phyloP scores from a whole-genome alignment of 768 basidiomycete species.

The Leucocoprinus birnbaumii region DNA sequence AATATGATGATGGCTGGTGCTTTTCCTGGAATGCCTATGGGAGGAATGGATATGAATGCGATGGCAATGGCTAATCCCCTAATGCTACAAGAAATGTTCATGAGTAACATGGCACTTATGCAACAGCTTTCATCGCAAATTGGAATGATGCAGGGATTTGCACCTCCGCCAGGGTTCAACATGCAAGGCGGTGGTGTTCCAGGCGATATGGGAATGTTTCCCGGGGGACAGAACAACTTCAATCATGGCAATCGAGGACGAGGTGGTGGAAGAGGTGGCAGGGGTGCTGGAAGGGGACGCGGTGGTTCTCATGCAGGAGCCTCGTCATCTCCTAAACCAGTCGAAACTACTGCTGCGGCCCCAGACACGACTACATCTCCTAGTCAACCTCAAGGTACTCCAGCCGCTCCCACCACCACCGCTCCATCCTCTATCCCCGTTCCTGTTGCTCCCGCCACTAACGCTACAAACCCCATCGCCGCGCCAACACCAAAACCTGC shows the following conservation, averaged over 20 bases:
- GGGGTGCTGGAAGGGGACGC: conserved; percentile 47
- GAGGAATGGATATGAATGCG: conserved; percentile 60
- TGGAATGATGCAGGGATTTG: conserved; percentile 69
- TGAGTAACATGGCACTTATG: conserved; percentile 92
- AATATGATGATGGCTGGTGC: conserved; percentile 54
- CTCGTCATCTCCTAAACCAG: conserved; percentile 14
- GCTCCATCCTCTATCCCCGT: conserved; percentile 22
- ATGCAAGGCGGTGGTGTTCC: conserved; percentile 51
- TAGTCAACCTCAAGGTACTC: conserved; percentile 11
- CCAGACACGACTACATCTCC: background rate
- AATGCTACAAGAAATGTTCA: conserved; percentile 86
- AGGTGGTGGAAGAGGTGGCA: conserved; percentile 36
- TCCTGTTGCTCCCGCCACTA: conserved; percentile 19
- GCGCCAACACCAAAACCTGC: conserved; percentile 28
- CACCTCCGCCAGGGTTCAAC: conserved; percentile 54
- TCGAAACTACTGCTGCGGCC: conserved; percentile 17
- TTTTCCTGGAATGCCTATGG: conserved; percentile 35
- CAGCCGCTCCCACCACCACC: conserved; percentile 14
- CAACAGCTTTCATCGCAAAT: conserved; percentile 86
- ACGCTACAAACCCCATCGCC: conserved; percentile 26
- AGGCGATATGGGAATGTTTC: conserved; percentile 51
- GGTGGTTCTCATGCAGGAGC: conserved; percentile 36
- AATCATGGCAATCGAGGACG: conserved; percentile 30
- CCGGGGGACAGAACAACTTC: conserved; percentile 33
- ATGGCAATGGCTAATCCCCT: conserved; percentile 59